Base-by-base conservation (phyloP, 768 basidiomycete genomes). In the Suillus fuscotomentosus region DNA sequence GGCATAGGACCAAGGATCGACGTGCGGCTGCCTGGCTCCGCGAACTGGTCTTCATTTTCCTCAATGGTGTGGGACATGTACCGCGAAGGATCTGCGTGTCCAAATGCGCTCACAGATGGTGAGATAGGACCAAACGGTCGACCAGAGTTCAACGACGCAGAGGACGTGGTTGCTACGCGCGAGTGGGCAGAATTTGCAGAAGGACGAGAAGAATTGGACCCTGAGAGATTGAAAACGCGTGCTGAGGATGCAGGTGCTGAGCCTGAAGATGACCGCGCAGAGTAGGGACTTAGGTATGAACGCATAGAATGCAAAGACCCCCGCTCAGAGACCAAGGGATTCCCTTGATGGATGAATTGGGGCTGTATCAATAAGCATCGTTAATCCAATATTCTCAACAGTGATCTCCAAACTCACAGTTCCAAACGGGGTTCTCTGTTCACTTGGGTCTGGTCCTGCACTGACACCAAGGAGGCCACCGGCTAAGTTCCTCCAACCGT, bases 241-340 rank as follows among this genome's bases (percentile, higher is more conserved):
- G 77, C 78, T 7, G 80, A 75, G 3, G 86, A 84, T 8, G 81
- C 75, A 7, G 86, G 79, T 10, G 81, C 83, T 9, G 88, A 89
- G 53, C 84, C 84, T 31, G 82, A 78, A 42, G 41, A 61, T 0
- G 86, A 84, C 53, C 81, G 80, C 34, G 70, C 72, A 2, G 81
- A 76, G 17, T 76, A 71, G 0, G 87, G 85, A 67, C 79, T 80
- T 22, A 88, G 72, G 61, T 84, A 83, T 1, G 88, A 87, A 24
- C 79, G 81, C 79, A 85, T 82, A 0, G 89, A 90, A 68, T 88
- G 84, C 13, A 91, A 72, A 0, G 90, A 91, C 31, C 83, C 87
- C 67, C 83, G 82, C 68, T 90, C 87, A 27, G 90, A 88, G n/a
- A 72, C 72, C 50, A 81, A 70, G 27, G 76, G 70, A 43, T 75